A percentile compares a stretch with the other conserved stretches of the same genome.
These are phyloP conservation scores for Hydrangea macrophylla DNA, from an alignment of 148 eudicot genomes.

Conservation along the genomic window DNA sequence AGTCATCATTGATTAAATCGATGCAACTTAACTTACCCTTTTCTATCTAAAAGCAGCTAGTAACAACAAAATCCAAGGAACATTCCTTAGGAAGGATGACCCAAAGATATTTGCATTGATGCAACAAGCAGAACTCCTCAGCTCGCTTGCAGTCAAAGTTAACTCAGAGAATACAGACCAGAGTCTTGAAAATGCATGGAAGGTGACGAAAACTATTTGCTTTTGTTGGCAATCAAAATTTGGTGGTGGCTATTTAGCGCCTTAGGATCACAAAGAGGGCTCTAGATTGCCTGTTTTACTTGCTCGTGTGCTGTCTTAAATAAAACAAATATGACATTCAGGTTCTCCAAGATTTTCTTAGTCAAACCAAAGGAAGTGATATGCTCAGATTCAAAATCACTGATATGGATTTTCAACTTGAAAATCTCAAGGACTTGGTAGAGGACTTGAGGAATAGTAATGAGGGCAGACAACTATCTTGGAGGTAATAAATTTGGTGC, in stretches of 20 bases:
- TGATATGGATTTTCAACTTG: slow-evolving; percentile 53
- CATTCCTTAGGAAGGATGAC: slow-evolving; percentile 79
- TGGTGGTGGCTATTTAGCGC: not conserved
- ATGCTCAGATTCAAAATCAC: slow-evolving; percentile 23
- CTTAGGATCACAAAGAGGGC: not conserved
- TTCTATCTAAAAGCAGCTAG: slow-evolving; percentile 21
- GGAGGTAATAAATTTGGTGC: slow-evolving; percentile 44
- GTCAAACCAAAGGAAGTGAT: slow-evolving; percentile 57
- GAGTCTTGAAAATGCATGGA: slow-evolving; percentile 92
- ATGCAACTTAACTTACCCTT: slow-evolving; percentile 3
- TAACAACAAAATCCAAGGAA: slow-evolving; percentile 47
- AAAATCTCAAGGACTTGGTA: slow-evolving; percentile 51
- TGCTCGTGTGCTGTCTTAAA: slow-evolving; percentile 8
- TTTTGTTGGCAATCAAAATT: not conserved
- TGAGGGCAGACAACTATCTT: slow-evolving; percentile 45
- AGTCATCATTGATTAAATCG: not conserved
- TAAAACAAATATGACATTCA: slow-evolving; percentile 26
- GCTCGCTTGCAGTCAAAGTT: slow-evolving; percentile 84
- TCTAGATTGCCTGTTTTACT: not conserved
- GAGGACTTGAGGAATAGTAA: slow-evolving; percentile 54
- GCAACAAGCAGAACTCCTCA: slow-evolving; percentile 91
- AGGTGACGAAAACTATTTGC: slow-evolving; percentile 41
- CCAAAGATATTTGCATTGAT: slow-evolving; percentile 70
- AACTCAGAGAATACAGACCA: slow-evolving; percentile 66
- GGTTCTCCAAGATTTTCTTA: slow-evolving; percentile 68